phyloP scores from a whole-genome alignment of 768 basidiomycete species.

The Lactarius quietus region DNA sequence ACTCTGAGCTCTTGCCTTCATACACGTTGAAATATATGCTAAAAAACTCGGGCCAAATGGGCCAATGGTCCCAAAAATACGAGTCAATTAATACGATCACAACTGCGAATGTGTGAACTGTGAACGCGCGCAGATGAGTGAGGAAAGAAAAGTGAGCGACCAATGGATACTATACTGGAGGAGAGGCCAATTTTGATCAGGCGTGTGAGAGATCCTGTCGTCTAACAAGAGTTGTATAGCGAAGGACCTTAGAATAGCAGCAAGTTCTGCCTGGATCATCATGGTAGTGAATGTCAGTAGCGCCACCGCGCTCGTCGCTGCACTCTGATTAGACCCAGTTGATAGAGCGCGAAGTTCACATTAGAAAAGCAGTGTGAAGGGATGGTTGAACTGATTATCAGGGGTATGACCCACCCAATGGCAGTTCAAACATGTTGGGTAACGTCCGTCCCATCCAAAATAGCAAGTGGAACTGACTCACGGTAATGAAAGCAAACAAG shows the following conservation, averaged over 20 bases:
- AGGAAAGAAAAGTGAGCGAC: constrained; percentile 35
- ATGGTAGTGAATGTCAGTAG: constrained; percentile 63
- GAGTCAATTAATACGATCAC: constrained; percentile 70
- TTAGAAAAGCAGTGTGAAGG: not conserved
- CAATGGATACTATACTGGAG: constrained; percentile 47
- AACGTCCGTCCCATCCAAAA: constrained; percentile 94
- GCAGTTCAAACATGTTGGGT: constrained; percentile 90
- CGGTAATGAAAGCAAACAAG: constrained; percentile 62
- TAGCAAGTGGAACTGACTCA: constrained; percentile 84
- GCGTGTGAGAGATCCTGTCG: constrained; percentile 38
- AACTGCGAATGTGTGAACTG: constrained; percentile 41
- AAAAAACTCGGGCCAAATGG: too few relatives aligned
- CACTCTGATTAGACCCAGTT: constrained; percentile 45
- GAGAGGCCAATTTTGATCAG: constrained; percentile 50
- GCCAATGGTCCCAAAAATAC: constrained; percentile 72
- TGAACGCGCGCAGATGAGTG: not conserved
- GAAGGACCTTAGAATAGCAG: constrained; percentile 60
- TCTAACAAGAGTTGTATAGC: constrained; percentile 49
- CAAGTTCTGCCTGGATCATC: constrained; percentile 78
- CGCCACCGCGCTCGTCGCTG: too few relatives aligned
- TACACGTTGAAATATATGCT: too few relatives aligned
- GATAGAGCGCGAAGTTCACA: constrained; percentile 59
- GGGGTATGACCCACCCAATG: constrained; percentile 52
- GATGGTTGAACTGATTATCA: not conserved
- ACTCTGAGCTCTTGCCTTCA: too few relatives aligned